A percentile compares a stretch with the other conserved stretches of the same genome.
These are phyloP conservation scores for Apiotrichum laibachii DNA, from an alignment of 1,284 basidiomycete species.

Conservation along the genomic window DNA sequence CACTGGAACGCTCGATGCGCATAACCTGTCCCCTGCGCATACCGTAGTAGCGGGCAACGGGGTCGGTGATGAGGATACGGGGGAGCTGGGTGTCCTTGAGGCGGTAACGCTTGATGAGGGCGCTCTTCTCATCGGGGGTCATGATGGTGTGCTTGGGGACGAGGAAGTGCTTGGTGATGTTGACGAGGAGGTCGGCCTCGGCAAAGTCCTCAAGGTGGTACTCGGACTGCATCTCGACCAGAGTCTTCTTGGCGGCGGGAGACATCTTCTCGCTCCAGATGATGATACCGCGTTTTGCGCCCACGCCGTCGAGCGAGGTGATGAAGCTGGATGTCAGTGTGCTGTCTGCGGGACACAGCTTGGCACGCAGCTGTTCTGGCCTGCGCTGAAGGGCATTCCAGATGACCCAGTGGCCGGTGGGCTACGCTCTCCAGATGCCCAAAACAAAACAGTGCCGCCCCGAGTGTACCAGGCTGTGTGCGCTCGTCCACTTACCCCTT, in stretches of 20 bases:
- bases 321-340: slow-evolving; percentile 64
- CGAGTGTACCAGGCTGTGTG: no score
- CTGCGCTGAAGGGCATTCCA: no score
- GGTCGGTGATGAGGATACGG: slow-evolving; percentile 91
- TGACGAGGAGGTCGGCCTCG: slow-evolving; percentile 92
- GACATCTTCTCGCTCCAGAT: slow-evolving; percentile 97
- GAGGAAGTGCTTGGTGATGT: slow-evolving; percentile 93
- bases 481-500: slow-evolving; percentile 66
- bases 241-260: slow-evolving; percentile 92
- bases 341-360: background rate
- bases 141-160: slow-evolving; percentile 93
- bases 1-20: slow-evolving; percentile 94
- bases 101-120: slow-evolving; percentile 87
- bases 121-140: slow-evolving; percentile 78
- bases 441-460: slow-evolving; percentile 3
- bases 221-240: slow-evolving; percentile 77
- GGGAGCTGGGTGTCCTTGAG: slow-evolving; percentile 97
- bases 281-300: slow-evolving; percentile 86
- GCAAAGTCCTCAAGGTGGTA: slow-evolving; percentile 95
- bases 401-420: no score
- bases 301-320: slow-evolving; percentile 80
- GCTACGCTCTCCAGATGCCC: no score
- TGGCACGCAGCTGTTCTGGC: no score
- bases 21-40: slow-evolving; percentile 93
- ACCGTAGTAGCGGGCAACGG: slow-evolving; percentile 96